Evolutionary conservation across 805 yeast species (phyloP), one percentile per base, ranked within the genome.

Genomic region (Teunomyces tritomae): DNA sequence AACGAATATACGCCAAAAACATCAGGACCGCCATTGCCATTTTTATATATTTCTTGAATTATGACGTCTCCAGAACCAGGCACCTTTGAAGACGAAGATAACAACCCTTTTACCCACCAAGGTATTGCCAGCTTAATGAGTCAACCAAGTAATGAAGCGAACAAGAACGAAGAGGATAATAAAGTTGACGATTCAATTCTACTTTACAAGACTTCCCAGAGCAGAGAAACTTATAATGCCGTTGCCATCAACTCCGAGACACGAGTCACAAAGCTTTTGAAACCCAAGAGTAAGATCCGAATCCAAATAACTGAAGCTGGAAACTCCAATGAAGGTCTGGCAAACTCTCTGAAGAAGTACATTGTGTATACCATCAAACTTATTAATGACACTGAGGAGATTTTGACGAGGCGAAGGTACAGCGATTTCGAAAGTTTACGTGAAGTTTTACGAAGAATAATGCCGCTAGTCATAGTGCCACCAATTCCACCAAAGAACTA

Each of bases 401-500:
- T 80, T 28, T 71, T 77, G 11, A 91, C 89, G 4, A 81, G 91
- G 42, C 74, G 99, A 57, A 59, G 74, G 46, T 94, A 94, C 63
- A 86, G 96, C 29, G 99, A 94, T 63, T 94, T 94, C 63, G 97
- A 89, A 59, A 81, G 87, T 43, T 74, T 94, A 39, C 74, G 97
- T 51, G 84, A 81, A 35, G 77, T 86, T 4, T 71, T 94, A 17
- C 73, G 83, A 3, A 82, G 85, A 55, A 68, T 88, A 33, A 85
- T 86, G 53, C 97, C 99, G 3, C 82, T 94, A 3, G 62, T 83
- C 3, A 78, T 94, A 3, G 81, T 94, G 4, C 99, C 99, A 5
- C 97, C 98, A 1, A 92, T 94, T 8, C 99, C 99, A 0, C 74
- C 75, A 0, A 73, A 73, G 49, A 71, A 73, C 51, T 73, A 71